Evolutionary conservation across 164 flowering plant species (phyloP), one percentile per base, ranked within the genome.

Genomic region (Piper betle): DNA sequence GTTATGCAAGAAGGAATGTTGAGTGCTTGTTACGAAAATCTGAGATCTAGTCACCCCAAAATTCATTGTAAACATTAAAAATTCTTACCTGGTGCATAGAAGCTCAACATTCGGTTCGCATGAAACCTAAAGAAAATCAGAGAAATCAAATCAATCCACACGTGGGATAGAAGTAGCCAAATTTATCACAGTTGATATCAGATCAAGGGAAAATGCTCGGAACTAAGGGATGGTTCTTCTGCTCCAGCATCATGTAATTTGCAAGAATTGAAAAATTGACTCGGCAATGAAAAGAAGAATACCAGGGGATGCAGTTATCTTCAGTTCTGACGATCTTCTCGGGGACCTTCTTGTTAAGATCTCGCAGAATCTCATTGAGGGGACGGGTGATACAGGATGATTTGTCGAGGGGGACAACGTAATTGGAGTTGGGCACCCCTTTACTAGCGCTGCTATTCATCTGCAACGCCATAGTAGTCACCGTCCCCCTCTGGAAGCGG

Each of bases 31-130:
- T n/a, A n/a, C n/a, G n/a, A n/a, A n/a, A n/a, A n/a, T n/a, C n/a
- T n/a, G n/a, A n/a, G n/a, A n/a, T n/a, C n/a, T n/a, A n/a, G n/a
- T n/a, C n/a, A n/a, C n/a, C n/a, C n/a, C n/a, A n/a, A n/a, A n/a
- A n/a, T n/a, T n/a, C n/a, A n/a, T n/a, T n/a, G n/a, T n/a, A n/a
- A n/a, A n/a, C n/a, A n/a, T n/a, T n/a, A n/a, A n/a, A n/a, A 37
- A 53, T 39, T 7, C 33, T 39, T 37, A 84, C 90, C 90, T 76
- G 90, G 96, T 54, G 98, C 98, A 57, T 85, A 85, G 79, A 92
- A 92, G 75, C 98, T 92, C 72, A 92, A 66, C 98, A 92, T 88
- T 43, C 98, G 79, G 64, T 89, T 92, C 16, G 98, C 98, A 68
- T 92, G 96, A 77, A 76, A 92, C 97, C 97, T 88, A 60, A 39